phyloP scores from a whole-genome alignment of 495 filamentous ascomycete genomes.

The Copromyces sp. region DNA sequence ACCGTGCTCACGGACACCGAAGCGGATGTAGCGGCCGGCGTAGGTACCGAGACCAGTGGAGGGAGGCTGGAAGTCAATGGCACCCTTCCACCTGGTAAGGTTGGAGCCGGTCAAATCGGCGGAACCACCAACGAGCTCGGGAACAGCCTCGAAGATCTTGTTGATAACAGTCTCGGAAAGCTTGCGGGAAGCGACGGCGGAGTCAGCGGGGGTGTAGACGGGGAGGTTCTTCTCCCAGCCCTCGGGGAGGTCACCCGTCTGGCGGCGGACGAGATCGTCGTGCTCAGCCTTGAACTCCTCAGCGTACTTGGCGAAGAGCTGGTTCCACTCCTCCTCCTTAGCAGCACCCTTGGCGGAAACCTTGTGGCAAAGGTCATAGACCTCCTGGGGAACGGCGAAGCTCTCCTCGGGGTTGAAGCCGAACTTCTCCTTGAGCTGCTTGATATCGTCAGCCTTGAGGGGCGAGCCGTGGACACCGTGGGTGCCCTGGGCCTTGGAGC shows the following conservation, averaged over 20 bases:
- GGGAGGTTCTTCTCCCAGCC: conserved; percentile 96
- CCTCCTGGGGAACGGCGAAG: conserved; percentile 89
- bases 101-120: conserved; percentile 98
- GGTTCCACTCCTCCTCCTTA: conserved; percentile 89
- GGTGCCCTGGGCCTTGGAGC: conserved; percentile 87
- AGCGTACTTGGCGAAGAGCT: conserved; percentile 79
- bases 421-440: conserved; percentile 84
- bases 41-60: conserved; percentile 75
- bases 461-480: conserved; percentile 91
- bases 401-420: conserved; percentile 91
- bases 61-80: conserved; percentile 94
- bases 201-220: conserved; percentile 78
- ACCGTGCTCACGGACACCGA: conserved; percentile 92
- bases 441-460: conserved; percentile 85
- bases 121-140: conserved; percentile 90
- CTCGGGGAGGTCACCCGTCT: conserved; percentile 76
- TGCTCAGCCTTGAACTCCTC: conserved; percentile 63
- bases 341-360: conserved; percentile 76
- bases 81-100: conserved; percentile 95
- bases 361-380: conserved; percentile 85
- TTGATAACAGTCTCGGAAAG: conserved; percentile 89
- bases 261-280: conserved; percentile 72
- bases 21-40: conserved; percentile 87
- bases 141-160: conserved; percentile 72
- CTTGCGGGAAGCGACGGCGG: conserved; percentile 84